Base-by-base conservation (phyloP, 1,284 basidiomycete genomes). In the Schizophyllum commune region DNA sequence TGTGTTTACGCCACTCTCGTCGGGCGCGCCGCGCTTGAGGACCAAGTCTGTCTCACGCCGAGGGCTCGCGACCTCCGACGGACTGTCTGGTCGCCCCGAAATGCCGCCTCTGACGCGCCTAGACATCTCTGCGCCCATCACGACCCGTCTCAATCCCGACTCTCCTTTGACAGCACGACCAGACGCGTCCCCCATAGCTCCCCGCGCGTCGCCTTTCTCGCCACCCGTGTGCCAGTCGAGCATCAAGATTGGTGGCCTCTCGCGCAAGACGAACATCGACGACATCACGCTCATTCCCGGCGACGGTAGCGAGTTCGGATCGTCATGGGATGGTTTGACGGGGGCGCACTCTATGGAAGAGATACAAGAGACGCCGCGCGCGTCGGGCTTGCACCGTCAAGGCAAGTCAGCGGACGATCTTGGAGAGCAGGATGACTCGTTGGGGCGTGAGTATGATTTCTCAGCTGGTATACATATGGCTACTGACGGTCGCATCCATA, bases 251-350 rank as follows among this genome's bases (percentile, higher is more conserved):
- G 60, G 39, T 17, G 39, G 39, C 13, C 39, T 47, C 39, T 17
- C 39, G 39, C 65, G 66, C 52, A 65, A 66, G 55, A 67, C 68
- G 34, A 72, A 70, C 58, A 64, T 71, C 22, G 67, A 70, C 20
- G 74, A 73, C 5, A 73, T 74, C 39, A 47, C 39, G 39, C 39
- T 47, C 39, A 17, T 47, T 11, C 39, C 39, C 3, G 39, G 39
- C 13, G 39, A 47, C 9, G 39, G 39, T 47, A 47, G 39, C 56
- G 62, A 74, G 59, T 61, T 72, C 11, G 70, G 74, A 4, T 64
- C 69, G 6, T 67, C 73, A 51, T 68, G 70, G 11, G 11, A 32
- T 55, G 20, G 20, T 3, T 9, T 55, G 52, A 33, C 51, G 52
- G 22, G 57, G 19, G 55, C 60, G 8, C 58, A 61, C 15, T 65